These are phyloP conservation scores for Hyphopichia burtonii DNA, from an alignment of 1,139 yeast species.

Conservation along the genomic window DNA sequence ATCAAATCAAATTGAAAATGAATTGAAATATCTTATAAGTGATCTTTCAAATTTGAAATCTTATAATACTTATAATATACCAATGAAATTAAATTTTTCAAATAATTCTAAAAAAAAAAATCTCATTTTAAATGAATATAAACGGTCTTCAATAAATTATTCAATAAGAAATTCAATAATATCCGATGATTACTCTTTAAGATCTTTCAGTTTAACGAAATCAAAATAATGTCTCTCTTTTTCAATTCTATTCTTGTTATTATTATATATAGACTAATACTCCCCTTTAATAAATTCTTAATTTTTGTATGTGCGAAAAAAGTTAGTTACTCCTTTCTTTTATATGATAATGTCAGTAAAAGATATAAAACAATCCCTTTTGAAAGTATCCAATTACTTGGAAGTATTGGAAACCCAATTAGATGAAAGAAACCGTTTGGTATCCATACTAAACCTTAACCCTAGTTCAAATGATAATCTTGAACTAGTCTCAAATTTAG, in stretches of 20 bases:
- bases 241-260: not conserved
- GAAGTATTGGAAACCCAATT: slow-evolving; percentile 42
- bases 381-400: slow-evolving; percentile 13
- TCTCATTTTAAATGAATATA: not conserved
- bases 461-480: slow-evolving; percentile 55
- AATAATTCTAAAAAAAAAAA: not conserved
- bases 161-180: not conserved
- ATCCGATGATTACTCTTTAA: not conserved
- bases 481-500: slow-evolving; percentile 47
- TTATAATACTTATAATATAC: slow-evolving; percentile 10
- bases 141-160: slow-evolving; percentile 1
- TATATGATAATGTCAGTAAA: slow-evolving; percentile 4
- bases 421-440: slow-evolving; percentile 52
- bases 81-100: not conserved
- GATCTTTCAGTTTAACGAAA: not conserved
- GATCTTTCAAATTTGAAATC: slow-evolving; percentile 10
- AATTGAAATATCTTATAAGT: slow-evolving; percentile 7
- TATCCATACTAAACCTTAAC: slow-evolving; percentile 39
- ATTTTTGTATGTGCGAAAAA: too few species aligned
- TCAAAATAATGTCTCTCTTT: not conserved
- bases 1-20: slow-evolving; percentile 9
- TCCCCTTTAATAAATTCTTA: too few species aligned
- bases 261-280: too few species aligned
- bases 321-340: not conserved
- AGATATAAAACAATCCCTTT: slow-evolving; percentile 14